Evolutionary conservation across 192 early-diverging fungal genomes (phyloP).

Genomic region (Dissophora globulifera): DNA sequence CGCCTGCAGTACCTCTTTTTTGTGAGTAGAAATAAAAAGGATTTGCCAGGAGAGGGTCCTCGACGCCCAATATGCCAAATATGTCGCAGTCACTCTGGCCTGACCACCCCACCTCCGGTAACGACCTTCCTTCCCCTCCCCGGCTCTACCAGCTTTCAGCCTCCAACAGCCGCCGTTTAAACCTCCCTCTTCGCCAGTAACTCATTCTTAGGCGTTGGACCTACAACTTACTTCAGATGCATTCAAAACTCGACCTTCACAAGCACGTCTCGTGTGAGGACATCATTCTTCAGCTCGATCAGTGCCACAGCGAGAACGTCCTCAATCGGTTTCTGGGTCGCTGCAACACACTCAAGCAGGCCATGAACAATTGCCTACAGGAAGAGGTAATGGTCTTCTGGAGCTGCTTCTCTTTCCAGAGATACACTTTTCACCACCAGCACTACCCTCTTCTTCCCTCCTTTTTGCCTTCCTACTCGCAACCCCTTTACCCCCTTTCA

Average conservation of each 20-base stretch:
- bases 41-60: not conserved
- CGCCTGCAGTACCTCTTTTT: constrained; percentile 12
- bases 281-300: constrained; percentile 62
- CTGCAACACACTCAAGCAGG: constrained; percentile 61
- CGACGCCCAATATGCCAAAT: not conserved
- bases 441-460: not conserved
- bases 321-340: constrained; percentile 62
- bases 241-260: constrained; percentile 53
- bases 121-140: no score
- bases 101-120: no score
- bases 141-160: no score
- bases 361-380: constrained; percentile 63
- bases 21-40: constrained; percentile 31
- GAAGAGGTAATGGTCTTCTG: constrained; percentile 58
- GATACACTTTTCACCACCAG: no score
- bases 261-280: constrained; percentile 59
- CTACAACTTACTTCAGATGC: constrained; percentile 9
- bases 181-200: not conserved
- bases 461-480: not conserved
- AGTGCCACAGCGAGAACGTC: constrained; percentile 60
- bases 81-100: constrained; percentile 13
- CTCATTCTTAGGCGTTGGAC: not conserved
- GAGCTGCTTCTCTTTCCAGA: no score
- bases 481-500: no score
- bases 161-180: not conserved